Evolutionary conservation across 345 rosid species (phyloP).

Genomic region (Passiflora organensis): DNA sequence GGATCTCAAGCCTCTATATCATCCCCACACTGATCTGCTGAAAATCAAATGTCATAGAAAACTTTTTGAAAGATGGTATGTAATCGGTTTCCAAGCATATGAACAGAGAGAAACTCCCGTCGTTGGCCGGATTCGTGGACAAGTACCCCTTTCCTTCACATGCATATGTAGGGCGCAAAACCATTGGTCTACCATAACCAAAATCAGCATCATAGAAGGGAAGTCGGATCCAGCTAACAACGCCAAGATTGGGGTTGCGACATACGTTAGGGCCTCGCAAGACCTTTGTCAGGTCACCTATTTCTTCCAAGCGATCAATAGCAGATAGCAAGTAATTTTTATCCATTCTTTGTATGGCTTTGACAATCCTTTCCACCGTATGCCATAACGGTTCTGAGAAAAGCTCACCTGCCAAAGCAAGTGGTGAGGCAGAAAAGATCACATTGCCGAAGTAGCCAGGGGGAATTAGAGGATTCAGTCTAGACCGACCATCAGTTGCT

Average conservation of each 20-base stretch:
- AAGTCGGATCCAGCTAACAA: constrained; percentile 7
- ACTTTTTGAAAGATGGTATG: constrained; percentile 15
- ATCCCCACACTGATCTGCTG: too few relatives aligned
- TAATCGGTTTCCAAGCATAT: constrained; percentile 17
- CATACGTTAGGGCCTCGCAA: background rate
- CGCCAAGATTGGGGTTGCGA: background rate
- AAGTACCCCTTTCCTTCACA: constrained; percentile 6
- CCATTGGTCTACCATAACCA: constrained; percentile 5
- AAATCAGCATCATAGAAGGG: constrained; percentile 12
- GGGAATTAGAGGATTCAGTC: constrained; percentile 9
- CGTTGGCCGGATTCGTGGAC: background rate
- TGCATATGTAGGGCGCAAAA: background rate
- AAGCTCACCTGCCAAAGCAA: constrained; percentile 6
- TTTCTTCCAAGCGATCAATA: constrained; percentile 5
- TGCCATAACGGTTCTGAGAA: background rate
- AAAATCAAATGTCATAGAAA: background rate
- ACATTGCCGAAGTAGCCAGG: constrained; percentile 6
- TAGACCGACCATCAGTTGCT: background rate
- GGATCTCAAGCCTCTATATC: too few relatives aligned
- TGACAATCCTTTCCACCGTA: background rate
- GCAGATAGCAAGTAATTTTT: constrained; percentile 19
- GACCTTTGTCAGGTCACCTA: background rate
- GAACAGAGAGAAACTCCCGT: background rate
- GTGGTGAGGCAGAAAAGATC: background rate
- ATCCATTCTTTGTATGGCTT: constrained; percentile 9